These are phyloP conservation scores for Tetrahymena malaccensis DNA, from an alignment of 73 alveolate genomes.

Conservation along the genomic window DNA sequence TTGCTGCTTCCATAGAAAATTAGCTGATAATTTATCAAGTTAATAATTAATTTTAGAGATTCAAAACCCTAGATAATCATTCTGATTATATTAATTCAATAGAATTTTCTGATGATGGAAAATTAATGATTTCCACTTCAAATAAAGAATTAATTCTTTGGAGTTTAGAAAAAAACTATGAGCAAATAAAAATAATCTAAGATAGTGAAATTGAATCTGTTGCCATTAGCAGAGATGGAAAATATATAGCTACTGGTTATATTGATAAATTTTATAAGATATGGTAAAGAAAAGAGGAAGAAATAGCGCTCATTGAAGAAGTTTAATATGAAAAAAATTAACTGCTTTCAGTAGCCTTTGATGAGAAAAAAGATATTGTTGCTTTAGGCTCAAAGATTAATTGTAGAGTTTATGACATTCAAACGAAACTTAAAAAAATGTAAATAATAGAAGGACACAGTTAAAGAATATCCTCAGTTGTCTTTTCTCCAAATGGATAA, in stretches of 20 bases:
- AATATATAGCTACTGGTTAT: too few relatives aligned
- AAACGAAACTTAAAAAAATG: background rate
- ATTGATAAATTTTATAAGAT: too few relatives aligned
- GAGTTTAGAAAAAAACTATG: background rate
- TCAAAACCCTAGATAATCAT: background rate
- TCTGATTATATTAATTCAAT: background rate
- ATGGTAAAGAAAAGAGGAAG: too few relatives aligned
- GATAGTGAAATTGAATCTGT: too few relatives aligned
- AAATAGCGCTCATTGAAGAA: background rate
- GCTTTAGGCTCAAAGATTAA: background rate
- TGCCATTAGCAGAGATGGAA: too few relatives aligned
- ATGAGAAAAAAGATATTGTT: background rate
- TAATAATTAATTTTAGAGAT: background rate
- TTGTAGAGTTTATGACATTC: background rate
- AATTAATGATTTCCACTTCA: background rate
- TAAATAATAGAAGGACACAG: background rate
- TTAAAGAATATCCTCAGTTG: background rate
- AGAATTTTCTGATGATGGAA: background rate
- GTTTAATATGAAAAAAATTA: too few relatives aligned
- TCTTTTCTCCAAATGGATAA: background rate
- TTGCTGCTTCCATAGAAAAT: too few relatives aligned
- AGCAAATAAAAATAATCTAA: background rate
- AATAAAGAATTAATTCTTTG: background rate
- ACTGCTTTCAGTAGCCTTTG: background rate
- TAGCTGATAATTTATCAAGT: background rate